A percentile compares a stretch with the other conserved stretches of the same genome.
These are phyloP conservation scores for Boletellus sp. DNA, from an alignment of 768 basidiomycete genomes.

Conservation along the genomic window DNA sequence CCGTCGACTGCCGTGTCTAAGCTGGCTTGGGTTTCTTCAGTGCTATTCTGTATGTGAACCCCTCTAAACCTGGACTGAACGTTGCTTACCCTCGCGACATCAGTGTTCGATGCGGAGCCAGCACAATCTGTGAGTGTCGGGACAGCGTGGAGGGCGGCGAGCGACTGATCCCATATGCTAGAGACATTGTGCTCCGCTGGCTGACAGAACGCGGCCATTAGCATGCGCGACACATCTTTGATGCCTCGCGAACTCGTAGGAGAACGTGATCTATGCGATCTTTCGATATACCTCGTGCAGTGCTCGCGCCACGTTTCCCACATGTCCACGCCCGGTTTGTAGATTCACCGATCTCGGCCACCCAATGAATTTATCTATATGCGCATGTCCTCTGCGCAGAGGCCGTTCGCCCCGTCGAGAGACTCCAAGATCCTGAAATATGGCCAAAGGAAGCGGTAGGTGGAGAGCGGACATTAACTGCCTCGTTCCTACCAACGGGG, in stretches of 20 bases:
- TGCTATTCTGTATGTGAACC: constrained; percentile 67
- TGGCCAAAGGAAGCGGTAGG: too few species aligned
- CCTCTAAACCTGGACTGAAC: neutral
- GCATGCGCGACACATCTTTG: constrained; percentile 1
- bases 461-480: too few species aligned
- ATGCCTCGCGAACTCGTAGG: neutral
- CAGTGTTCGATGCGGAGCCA: constrained; percentile 97
- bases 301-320: too few species aligned
- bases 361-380: too few species aligned
- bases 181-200: constrained; percentile 89
- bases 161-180: constrained; percentile 21
- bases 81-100: neutral
- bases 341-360: too few species aligned
- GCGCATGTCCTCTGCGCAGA: too few species aligned
- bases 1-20: neutral
- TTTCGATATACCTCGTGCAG: too few species aligned
- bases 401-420: too few species aligned
- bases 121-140: constrained; percentile 72
- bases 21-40: constrained; percentile 43
- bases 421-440: too few species aligned
- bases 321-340: too few species aligned
- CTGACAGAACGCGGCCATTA: constrained; percentile 71
- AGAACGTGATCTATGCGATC: neutral
- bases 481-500: too few species aligned
- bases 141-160: neutral